Percentiles rank a stretch among this genome's conserved stretches.
These are phyloP conservation scores for Lichina pygmaea DNA, from an alignment of 495 filamentous ascomycete species.

Conservation along the genomic window DNA sequence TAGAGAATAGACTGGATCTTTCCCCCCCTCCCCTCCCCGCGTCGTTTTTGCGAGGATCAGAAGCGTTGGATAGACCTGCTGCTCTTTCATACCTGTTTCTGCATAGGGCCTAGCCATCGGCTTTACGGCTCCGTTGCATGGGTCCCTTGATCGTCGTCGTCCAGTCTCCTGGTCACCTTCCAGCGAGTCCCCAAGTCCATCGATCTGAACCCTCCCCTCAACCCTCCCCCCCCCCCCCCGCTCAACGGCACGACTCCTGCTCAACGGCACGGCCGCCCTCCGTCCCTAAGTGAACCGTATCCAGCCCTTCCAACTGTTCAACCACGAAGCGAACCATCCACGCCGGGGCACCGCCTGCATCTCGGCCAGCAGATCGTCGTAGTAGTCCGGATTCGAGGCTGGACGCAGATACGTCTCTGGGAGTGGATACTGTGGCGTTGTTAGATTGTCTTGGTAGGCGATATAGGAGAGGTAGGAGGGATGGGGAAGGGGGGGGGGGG, in stretches of 20 bases:
- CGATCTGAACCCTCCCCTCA: not conserved
- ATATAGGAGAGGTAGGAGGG: not conserved
- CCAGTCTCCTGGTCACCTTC: too few species aligned
- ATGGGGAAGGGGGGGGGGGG: not conserved
- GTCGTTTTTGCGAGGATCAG: too few species aligned
- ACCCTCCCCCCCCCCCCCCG: not conserved
- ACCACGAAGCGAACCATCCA: constrained; percentile 24
- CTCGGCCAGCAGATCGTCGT: constrained; percentile 42
- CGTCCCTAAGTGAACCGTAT: constrained; percentile 19
- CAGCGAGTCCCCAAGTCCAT: too few species aligned
- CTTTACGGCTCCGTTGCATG: too few species aligned
- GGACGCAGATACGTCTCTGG: constrained; percentile 33
- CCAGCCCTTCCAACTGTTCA: constrained; percentile 34
- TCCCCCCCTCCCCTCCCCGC: too few species aligned
- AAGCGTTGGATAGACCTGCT: too few species aligned
- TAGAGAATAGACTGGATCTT: too few species aligned
- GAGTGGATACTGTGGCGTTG: constrained; percentile 28
- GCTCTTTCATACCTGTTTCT: too few species aligned
- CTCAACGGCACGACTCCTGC: constrained; percentile 8
- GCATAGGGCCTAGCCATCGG: too few species aligned
- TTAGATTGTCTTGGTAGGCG: not conserved
- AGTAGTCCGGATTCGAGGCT: constrained; percentile 50
- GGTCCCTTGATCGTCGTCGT: too few species aligned
- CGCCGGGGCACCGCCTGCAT: constrained; percentile 42
- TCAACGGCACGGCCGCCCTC: constrained; percentile 8